Base-by-base conservation (phyloP, 2,329 filamentous ascomycete genomes). In the Pseudopithomyces chartarum region DNA sequence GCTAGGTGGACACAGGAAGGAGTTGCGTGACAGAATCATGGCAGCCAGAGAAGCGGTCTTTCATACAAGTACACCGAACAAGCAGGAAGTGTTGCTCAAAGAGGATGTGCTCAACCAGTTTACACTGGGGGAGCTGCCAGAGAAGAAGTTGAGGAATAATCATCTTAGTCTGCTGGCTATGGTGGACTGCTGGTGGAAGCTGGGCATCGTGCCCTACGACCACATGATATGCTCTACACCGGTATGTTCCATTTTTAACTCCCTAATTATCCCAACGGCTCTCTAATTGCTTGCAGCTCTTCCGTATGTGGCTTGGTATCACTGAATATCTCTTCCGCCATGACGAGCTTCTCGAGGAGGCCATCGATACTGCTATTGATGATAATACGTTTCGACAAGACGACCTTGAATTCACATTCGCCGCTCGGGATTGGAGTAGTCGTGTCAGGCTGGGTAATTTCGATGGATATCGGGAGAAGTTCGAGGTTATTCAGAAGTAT, bases 221-320 rank as follows among this genome's bases (percentile, higher is more conserved):
- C 96, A 99, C 81, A 99, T 99, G 93, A 96, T 99, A 65, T 99
- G 95, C 80, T 97, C 92, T 52, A 99, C 95, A 38, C 95, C 95
- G 47, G 85, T 88, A 71, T 73, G 84, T 79, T 34, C 29, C 29
- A 29, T 39, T 34, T 15, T 29, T 33, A 13, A n/a, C 15, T 38
- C 54, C 20, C 34, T 38, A 34, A 43, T 34, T 26, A 39, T 19
- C 15, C 13, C 42, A 22, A 32, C 36, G 12, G 23, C 36, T 15
- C 20, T 36, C 13, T 40, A 4, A 40, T 22, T 32, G 49, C 46
- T 52, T 46, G 19, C 42, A 88, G 80, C 86, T 98, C 45, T 99
- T 99, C 81, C 90, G 95, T 49, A 86, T 99, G 62, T 97, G 95
- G 87, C 85, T 99, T 33, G 95, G 95, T 55, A 96, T 97, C n/a